These are phyloP conservation scores for Juncus effusus DNA, from an alignment of 176 grass and related monocot genomes.

Conservation along the genomic window DNA sequence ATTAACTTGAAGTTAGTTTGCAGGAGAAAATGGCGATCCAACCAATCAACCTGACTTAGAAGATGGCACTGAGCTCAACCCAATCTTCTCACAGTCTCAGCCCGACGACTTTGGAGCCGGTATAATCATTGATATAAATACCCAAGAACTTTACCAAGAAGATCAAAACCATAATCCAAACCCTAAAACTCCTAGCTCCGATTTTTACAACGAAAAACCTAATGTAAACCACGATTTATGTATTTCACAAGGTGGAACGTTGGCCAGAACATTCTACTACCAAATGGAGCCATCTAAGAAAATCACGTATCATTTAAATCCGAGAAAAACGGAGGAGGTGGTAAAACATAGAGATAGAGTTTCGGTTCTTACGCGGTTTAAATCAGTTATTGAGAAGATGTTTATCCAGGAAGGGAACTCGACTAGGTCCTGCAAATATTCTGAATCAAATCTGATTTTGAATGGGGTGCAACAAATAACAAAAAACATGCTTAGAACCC, in stretches of 20 bases:
- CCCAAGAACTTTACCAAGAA: constrained; percentile 16
- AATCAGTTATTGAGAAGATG: neutral
- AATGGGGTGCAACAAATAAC: constrained; percentile 6
- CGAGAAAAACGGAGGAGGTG: constrained; percentile 30
- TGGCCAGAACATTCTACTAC: constrained; percentile 64
- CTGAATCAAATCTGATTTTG: constrained; percentile 4
- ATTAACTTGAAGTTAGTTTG: constrained; percentile 76
- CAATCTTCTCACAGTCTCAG: constrained; percentile 86
- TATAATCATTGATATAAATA: constrained; percentile 26
- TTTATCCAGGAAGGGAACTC: neutral
- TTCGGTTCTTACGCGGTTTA: constrained; percentile 6
- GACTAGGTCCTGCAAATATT: neutral
- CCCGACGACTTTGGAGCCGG: constrained; percentile 55
- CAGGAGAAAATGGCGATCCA: constrained; percentile 70
- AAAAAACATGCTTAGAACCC: constrained; percentile 19
- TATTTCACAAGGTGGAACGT: constrained; percentile 44
- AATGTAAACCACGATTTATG: constrained; percentile 66
- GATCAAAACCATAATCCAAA: constrained; percentile 19
- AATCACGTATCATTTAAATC: constrained; percentile 72
- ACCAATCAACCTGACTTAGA: constrained; percentile 43
- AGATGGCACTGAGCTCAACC: constrained; percentile 36
- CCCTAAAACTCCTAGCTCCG: constrained; percentile 29
- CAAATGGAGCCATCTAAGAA: constrained; percentile 62
- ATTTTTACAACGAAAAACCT: constrained; percentile 59
- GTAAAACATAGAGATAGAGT: constrained; percentile 7